Evolutionary conservation across 1,139 yeast genomes (phyloP).

Genomic region (Geotrichum carabidarum): DNA sequence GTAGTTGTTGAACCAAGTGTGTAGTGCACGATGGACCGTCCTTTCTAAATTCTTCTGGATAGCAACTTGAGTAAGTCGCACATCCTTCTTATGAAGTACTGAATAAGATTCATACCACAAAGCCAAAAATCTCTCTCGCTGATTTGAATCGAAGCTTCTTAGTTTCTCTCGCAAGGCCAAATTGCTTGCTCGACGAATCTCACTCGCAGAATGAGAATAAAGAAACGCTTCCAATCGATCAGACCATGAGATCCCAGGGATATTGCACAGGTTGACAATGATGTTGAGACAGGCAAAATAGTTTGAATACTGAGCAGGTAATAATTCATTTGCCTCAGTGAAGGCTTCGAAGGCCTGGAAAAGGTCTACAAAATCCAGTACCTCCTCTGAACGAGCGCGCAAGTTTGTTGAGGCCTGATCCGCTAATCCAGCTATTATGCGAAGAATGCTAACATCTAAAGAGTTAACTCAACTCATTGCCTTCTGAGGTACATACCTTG

Average conservation of each 20-base stretch:
- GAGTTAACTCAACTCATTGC: not conserved
- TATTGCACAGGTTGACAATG: conserved; percentile 9
- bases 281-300: conserved; percentile 13
- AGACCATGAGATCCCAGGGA: conserved; percentile 8
- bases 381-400: not conserved
- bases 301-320: conserved; percentile 11
- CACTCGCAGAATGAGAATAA: not conserved
- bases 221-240: conserved; percentile 4
- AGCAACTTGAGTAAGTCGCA: conserved; percentile 4
- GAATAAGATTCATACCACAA: conserved; percentile 16
- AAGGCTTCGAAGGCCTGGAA: conserved; percentile 27
- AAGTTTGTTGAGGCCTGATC: conserved; percentile 19
- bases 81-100: conserved; percentile 1
- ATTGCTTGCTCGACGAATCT: not conserved
- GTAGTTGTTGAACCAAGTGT: not conserved
- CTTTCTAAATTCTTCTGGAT: not conserved
- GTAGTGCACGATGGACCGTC: not conserved
- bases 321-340: conserved; percentile 23
- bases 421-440: conserved; percentile 25
- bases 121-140: conserved; percentile 14
- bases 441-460: conserved; percentile 25
- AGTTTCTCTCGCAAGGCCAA: conserved; percentile 12
- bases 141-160: conserved; percentile 8
- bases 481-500: not conserved
- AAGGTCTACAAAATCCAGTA: conserved; percentile 24